Evolutionary conservation across 2,329 filamentous ascomycete species (phyloP).

Genomic region (Bipolaris cookei): DNA sequence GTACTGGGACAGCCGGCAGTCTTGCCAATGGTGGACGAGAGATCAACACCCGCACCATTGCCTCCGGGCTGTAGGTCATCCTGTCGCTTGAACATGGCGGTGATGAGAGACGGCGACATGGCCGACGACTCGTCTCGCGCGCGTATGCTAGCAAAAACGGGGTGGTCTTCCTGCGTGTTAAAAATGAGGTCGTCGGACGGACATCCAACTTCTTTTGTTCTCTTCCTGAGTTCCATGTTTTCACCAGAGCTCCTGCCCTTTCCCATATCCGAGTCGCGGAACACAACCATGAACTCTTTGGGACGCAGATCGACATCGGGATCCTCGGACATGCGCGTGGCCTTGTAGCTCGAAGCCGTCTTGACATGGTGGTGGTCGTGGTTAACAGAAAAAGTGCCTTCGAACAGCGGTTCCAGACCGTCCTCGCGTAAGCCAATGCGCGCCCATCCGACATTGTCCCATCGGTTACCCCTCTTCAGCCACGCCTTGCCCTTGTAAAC

Average conservation of each 20-base stretch:
- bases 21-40: slow-evolving; percentile 78
- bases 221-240: slow-evolving; percentile 70
- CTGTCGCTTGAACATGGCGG: slow-evolving; percentile 70
- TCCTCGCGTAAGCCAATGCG: slow-evolving; percentile 79
- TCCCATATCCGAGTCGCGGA: slow-evolving; percentile 84
- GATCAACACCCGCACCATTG: slow-evolving; percentile 80
- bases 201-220: slow-evolving; percentile 60
- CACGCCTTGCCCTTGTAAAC: slow-evolving; percentile 84
- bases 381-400: slow-evolving; percentile 83
- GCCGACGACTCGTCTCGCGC: slow-evolving; percentile 56
- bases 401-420: slow-evolving; percentile 79
- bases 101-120: slow-evolving; percentile 66
- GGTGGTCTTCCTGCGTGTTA: slow-evolving; percentile 76
- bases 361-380: slow-evolving; percentile 88
- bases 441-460: slow-evolving; percentile 86
- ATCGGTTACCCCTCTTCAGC: slow-evolving; percentile 76
- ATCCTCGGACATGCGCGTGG: slow-evolving; percentile 72
- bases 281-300: slow-evolving; percentile 85
- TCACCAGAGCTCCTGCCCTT: slow-evolving; percentile 39
- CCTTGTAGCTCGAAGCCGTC: slow-evolving; percentile 73
- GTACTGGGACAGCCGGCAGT: slow-evolving; percentile 85
- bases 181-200: slow-evolving; percentile 77
- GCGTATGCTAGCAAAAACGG: slow-evolving; percentile 63
- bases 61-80: slow-evolving; percentile 72
- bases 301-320: slow-evolving; percentile 64